Percentiles rank a stretch among this genome's conserved stretches.
phyloP scores from a whole-genome alignment of 805 yeast species.

The Nakazawaea sp. region DNA sequence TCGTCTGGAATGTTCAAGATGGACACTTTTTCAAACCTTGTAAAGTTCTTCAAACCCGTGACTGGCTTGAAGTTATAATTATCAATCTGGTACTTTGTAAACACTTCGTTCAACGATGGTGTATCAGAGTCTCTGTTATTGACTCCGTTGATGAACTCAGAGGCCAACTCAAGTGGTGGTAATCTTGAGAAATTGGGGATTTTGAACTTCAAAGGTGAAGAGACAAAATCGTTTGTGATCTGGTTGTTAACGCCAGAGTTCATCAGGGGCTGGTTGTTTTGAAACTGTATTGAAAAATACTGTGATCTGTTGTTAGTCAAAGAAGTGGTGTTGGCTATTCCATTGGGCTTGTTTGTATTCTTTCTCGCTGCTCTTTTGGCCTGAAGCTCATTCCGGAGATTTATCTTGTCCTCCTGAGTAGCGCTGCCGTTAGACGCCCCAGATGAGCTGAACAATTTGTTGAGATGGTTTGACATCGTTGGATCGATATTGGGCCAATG shows the following conservation, averaged over 20 bases:
- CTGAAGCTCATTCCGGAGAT: conserved; percentile 9
- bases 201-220: conserved; percentile 21
- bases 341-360: not conserved
- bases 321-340: not conserved
- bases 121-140: conserved; percentile 52
- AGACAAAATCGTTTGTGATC: conserved; percentile 8
- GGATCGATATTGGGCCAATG: no score
- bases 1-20: conserved; percentile 75
- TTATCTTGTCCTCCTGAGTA: conserved; percentile 1
- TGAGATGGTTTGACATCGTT: conserved; percentile 8
- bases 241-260: not conserved
- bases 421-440: not conserved
- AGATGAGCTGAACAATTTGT: conserved; percentile 1
- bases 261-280: not conserved
- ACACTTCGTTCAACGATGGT: conserved; percentile 48
- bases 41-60: conserved; percentile 42
- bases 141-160: conserved; percentile 54
- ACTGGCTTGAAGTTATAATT: conserved; percentile 50
- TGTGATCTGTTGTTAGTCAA: not conserved
- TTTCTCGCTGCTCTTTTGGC: conserved; percentile 6
- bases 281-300: not conserved
- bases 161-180: conserved; percentile 51
- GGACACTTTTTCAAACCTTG: conserved; percentile 71
- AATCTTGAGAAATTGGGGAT: conserved; percentile 44
- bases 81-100: conserved; percentile 58